Conservation (phyloP, 2,329 filamentous ascomycete genomes). For the Pseudogymnoascus sp. region DNA sequence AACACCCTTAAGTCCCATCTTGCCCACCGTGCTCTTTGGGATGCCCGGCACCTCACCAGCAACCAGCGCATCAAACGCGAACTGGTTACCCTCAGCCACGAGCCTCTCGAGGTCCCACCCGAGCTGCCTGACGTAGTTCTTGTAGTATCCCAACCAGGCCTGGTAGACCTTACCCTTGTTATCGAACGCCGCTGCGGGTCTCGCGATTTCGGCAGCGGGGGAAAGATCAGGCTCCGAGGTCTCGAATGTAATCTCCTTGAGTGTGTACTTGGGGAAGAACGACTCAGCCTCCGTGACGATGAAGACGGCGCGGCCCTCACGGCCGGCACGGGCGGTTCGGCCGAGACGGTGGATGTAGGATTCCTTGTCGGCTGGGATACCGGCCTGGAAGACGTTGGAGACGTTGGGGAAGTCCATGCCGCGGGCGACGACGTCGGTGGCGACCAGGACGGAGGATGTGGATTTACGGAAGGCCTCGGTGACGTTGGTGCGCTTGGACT, state of each 20-base stretch:
- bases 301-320: conserved; percentile 64
- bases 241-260: conserved; percentile 47
- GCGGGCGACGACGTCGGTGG: conserved; percentile 71
- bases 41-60: conserved; percentile 40
- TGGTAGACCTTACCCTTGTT: conserved; percentile 44
- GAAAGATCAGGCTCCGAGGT: conserved; percentile 39
- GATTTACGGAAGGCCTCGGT: conserved; percentile 64
- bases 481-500: conserved; percentile 58
- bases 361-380: conserved; percentile 55
- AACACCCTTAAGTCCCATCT: conserved; percentile 50
- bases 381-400: conserved; percentile 70
- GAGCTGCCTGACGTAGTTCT: conserved; percentile 39
- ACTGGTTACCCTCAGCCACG: conserved; percentile 44
- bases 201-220: conserved; percentile 31
- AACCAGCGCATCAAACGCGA: conserved; percentile 41
- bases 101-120: conserved; percentile 31
- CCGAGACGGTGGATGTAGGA: conserved; percentile 72
- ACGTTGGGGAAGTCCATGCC: conserved; percentile 79
- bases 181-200: conserved; percentile 37
- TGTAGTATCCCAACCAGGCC: conserved; percentile 49
- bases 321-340: conserved; percentile 67
- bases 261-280: conserved; percentile 42
- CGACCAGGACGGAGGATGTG: conserved; percentile 59
- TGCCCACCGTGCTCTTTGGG: conserved; percentile 40
- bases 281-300: conserved; percentile 50